A percentile compares a stretch with the other conserved stretches of the same genome.
These are phyloP conservation scores for Flaveria trinervia DNA, from an alignment of 129 eudicot species.

Conservation along the genomic window DNA sequence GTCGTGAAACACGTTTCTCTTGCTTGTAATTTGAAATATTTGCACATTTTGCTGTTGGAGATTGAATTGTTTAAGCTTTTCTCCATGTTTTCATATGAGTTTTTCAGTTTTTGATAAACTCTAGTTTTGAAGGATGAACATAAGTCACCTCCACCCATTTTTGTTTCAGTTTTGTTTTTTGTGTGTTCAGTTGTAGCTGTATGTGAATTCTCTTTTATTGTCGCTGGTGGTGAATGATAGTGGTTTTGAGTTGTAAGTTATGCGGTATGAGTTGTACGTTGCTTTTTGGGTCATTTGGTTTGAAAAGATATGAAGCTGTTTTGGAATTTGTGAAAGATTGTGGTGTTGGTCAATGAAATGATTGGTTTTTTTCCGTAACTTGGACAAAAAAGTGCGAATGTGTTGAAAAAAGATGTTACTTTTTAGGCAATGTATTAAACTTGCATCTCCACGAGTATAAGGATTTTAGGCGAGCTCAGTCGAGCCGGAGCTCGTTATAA, in stretches of 20 bases:
- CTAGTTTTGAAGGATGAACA: constrained; percentile 43
- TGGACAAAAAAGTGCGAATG: too few relatives aligned
- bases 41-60: constrained; percentile 57
- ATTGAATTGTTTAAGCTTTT: constrained; percentile 41
- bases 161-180: constrained; percentile 23
- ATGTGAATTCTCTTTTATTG: not conserved
- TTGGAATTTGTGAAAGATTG: constrained; percentile 34
- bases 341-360: constrained; percentile 4
- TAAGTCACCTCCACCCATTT: constrained; percentile 49
- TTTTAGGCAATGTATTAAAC: too few relatives aligned
- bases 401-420: too few relatives aligned
- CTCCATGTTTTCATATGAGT: constrained; percentile 46
- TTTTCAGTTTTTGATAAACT: constrained; percentile 28
- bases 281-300: not conserved
- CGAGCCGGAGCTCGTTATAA: too few relatives aligned
- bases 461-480: too few relatives aligned
- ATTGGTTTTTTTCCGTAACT: too few relatives aligned
- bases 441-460: too few relatives aligned
- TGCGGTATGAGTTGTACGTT: constrained; percentile 3
- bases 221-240: not conserved
- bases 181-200: not conserved
- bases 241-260: not conserved
- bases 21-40: constrained; percentile 64
- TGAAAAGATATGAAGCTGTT: constrained; percentile 6
- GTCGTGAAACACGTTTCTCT: constrained; percentile 61